These are phyloP conservation scores for Chrysoporthe austroafricana DNA, from an alignment of 2,329 filamentous ascomycete species.

Conservation along the genomic window DNA sequence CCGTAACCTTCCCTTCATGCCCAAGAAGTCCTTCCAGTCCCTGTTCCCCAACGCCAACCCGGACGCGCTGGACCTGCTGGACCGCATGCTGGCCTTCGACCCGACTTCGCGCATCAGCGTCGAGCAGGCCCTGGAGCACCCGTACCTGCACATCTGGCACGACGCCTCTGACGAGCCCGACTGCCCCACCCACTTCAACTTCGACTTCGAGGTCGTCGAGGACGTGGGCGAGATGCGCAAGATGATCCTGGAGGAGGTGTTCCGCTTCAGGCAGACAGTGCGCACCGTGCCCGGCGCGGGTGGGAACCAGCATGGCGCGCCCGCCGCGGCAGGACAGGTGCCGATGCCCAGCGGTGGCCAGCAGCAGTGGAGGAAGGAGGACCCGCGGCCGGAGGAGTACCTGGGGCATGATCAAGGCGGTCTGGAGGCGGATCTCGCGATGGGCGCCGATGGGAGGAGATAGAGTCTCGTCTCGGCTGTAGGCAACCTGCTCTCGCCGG, in stretches of 20 bases:
- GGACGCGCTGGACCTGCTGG: constrained; percentile 90
- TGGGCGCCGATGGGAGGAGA: constrained; percentile 57
- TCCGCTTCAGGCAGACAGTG: constrained; percentile 73
- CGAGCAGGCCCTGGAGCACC: constrained; percentile 93
- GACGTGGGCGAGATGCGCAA: constrained; percentile 93
- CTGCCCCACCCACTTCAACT: constrained; percentile 94
- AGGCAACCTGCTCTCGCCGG: constrained; percentile 11
- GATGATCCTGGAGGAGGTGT: constrained; percentile 96
- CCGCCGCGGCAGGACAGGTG: constrained; percentile 47
- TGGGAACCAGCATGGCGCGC: constrained; percentile 36
- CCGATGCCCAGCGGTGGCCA: constrained; percentile 55
- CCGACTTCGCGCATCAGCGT: constrained; percentile 91
- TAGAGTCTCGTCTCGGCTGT: constrained; percentile 26
- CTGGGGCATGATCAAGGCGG: constrained; percentile 48
- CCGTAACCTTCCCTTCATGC: constrained; percentile 92
- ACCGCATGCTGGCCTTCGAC: constrained; percentile 97
- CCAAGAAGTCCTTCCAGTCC: constrained; percentile 84
- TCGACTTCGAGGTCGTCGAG: constrained; percentile 97
- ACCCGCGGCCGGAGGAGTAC: constrained; percentile 65
- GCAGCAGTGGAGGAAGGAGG: constrained; percentile 60
- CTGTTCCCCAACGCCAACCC: constrained; percentile 96
- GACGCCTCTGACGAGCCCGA: constrained; percentile 94
- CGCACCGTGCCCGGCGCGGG: constrained; percentile 51
- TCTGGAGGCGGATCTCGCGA: constrained; percentile 63
- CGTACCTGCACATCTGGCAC: constrained; percentile 97